Evolutionary conservation across 2,329 filamentous ascomycete species (phyloP), one percentile per base, ranked within the genome.

Genomic region (Onygenales sp.): DNA sequence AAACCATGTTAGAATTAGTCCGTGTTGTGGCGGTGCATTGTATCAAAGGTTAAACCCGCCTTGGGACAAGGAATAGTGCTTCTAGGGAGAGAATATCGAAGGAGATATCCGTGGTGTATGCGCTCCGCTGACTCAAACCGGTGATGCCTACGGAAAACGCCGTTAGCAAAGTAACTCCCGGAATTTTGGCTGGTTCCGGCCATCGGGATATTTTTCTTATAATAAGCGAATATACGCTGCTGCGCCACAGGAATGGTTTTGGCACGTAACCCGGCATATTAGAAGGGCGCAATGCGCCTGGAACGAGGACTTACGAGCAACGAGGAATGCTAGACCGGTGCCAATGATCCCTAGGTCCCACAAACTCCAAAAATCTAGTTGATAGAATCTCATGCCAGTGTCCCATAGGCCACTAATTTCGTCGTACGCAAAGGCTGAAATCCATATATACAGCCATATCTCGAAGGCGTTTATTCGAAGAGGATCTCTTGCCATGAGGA

Each of bases 41-140:
- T 17, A 34, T 14, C 6, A 39, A 39, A 27, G 4, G n/a, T 42
- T 50, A 37, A 27, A 53, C 67, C 60, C 62, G 77, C 74, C 82
- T 76, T 42, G 91, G 91, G 17, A 95, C 86, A 69, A 96, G 84
- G 67, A 96, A 92, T 8, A 96, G 77, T 0, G 89, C 91, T 68
- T 95, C 88, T 11, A 96, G 76, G 0, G 89, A 86, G 21, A 96
- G 75, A n/a, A 96, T 84, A 63, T 96, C 88, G 66, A 95, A 96
- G 0, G 89, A 85, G 2, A 85, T 76, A 56, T 93, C 86, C 46
- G 86, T 86, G n/a, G 88, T 79, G 13, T 76, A 69, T 8, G 74
- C 68, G 58, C 84, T 81, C 21, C 80, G 67, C 51, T 79, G 80
- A 21, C 76, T 75, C 31, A 92, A 67, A 0, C 88, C 88, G 49